Percentiles rank a stretch among this genome's conserved stretches.
phyloP scores from a whole-genome alignment of 805 yeast species.

The Spathaspora arborariae region DNA sequence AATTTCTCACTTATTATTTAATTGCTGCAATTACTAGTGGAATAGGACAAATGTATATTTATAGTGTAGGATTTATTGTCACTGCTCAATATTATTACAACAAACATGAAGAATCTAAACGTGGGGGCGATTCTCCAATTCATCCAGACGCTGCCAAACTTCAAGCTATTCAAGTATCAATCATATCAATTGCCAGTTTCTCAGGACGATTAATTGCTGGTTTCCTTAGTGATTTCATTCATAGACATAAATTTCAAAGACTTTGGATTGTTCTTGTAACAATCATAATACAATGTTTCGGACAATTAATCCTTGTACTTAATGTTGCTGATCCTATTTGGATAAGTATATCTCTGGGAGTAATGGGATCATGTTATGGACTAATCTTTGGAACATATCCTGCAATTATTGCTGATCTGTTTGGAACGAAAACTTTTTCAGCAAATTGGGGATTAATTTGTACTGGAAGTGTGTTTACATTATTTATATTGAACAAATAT shows the following conservation, averaged over 20 bases:
- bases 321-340: slow-evolving; percentile 26
- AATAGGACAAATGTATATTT: slow-evolving; percentile 69
- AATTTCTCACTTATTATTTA: slow-evolving; percentile 49
- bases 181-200: slow-evolving; percentile 62
- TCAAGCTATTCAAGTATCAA: slow-evolving; percentile 71
- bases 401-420: slow-evolving; percentile 67
- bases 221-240: slow-evolving; percentile 58
- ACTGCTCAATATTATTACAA: slow-evolving; percentile 30
- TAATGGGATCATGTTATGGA: slow-evolving; percentile 68
- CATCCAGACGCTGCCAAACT: slow-evolving; percentile 32
- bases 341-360: slow-evolving; percentile 47
- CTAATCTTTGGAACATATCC: slow-evolving; percentile 72
- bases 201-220: slow-evolving; percentile 65
- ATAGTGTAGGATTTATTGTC: slow-evolving; percentile 71
- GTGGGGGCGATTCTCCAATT: background rate
- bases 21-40: slow-evolving; percentile 57
- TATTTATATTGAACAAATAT: slow-evolving; percentile 50
- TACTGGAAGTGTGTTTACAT: slow-evolving; percentile 60
- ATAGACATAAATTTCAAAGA: slow-evolving; percentile 51
- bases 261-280: slow-evolving; percentile 61
- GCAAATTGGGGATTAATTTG: slow-evolving; percentile 75
- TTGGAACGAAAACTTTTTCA: slow-evolving; percentile 65
- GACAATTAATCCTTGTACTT: slow-evolving; percentile 33
- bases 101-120: background rate
- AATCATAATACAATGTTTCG: slow-evolving; percentile 29